Base-by-base conservation (phyloP, 2,329 filamentous ascomycete genomes). In the Lomentospora prolificans region DNA sequence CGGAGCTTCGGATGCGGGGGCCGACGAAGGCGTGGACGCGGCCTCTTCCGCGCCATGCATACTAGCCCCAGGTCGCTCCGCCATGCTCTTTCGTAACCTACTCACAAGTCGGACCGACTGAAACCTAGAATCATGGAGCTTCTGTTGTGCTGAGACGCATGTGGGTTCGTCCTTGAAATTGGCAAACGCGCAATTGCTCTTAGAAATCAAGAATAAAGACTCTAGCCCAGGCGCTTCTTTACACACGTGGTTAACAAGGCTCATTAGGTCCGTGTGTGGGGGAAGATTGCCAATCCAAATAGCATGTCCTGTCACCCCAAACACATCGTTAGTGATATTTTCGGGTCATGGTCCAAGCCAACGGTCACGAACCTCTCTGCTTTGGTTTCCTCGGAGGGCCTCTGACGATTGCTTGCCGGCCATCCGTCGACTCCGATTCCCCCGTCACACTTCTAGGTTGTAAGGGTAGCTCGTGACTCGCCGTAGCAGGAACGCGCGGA, bases 251-350 rank as follows among this genome's bases (percentile, higher is more conserved):
- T 94, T 84, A 54, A 96, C 95, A n/a, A 97, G 74, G 57, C 81
- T 87, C 70, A 90, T 84, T 10, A 97, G 77, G 41, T 85, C 85
- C 0, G 90, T 87, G 51, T 89, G 87, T 0, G 89, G 87, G 3
- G 92, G 91, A 0, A 97, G 75, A 66, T 97, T 97, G 41, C 94
- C 94, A 27, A 97, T 89, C 92, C 94, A 97, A 19, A 97, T 84
- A 0, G 92, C 92, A 67, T 96, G 88, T 1, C 91, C 92, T 75
- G 36, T 33, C 12, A 6, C 30, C 12, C 30, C 7, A 6, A 33
- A 6, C 30, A 12, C 6, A 12, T 12, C 12, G 30, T 33, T 33
- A 33, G 30, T 33, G n/a, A n/a, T n/a, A n/a, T n/a, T n/a, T n/a
- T n/a, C n/a, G n/a, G n/a, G n/a, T n/a, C n/a, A n/a, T n/a, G n/a